These are phyloP conservation scores for Botrytis medusae DNA, from an alignment of 2,329 filamentous ascomycete genomes.

Conservation along the genomic window DNA sequence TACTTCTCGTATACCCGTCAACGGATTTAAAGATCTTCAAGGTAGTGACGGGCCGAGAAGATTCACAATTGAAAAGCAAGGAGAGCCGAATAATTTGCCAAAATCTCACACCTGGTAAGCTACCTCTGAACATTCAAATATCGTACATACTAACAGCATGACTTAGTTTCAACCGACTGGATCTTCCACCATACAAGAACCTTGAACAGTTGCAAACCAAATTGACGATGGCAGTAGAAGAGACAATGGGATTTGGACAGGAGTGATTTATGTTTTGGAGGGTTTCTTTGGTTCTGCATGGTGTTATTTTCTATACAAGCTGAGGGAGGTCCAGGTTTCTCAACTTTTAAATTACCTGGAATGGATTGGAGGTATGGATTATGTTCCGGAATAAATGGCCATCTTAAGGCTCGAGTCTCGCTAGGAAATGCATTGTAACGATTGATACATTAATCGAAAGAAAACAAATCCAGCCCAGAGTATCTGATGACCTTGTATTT, in stretches of 20 bases:
- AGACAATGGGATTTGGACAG: conserved; percentile 98
- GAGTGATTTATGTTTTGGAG: conserved; percentile 56
- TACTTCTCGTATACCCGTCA: conserved; percentile 96
- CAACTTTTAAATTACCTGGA: conserved; percentile 16
- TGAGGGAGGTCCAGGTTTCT: conserved; percentile 16
- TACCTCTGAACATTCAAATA: background rate
- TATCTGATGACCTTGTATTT: conserved; percentile 11
- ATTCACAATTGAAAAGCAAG: conserved; percentile 98
- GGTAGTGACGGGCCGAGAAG: conserved; percentile 92
- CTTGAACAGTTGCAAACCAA: conserved; percentile 84
- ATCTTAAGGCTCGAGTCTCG: background rate
- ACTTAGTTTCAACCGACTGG: conserved; percentile 89
- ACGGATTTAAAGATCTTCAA: conserved; percentile 98
- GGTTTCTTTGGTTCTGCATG: conserved; percentile 28
- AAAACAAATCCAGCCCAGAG: conserved; percentile 4
- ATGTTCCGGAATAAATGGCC: conserved; percentile 8
- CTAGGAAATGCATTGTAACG: conserved; percentile 18
- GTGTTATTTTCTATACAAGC: conserved; percentile 32
- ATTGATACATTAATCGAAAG: conserved; percentile 18
- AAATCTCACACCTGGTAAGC: conserved; percentile 97
- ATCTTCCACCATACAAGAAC: conserved; percentile 89
- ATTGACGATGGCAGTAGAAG: conserved; percentile 94
- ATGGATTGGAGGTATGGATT: conserved; percentile 9
- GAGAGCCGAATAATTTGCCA: conserved; percentile 83
- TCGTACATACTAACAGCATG: conserved; percentile 28